A percentile compares a stretch with the other conserved stretches of the same genome.
Evolutionary conservation across 2,329 filamentous ascomycete species (phyloP).

Genomic region (Neonectria ditissima): DNA sequence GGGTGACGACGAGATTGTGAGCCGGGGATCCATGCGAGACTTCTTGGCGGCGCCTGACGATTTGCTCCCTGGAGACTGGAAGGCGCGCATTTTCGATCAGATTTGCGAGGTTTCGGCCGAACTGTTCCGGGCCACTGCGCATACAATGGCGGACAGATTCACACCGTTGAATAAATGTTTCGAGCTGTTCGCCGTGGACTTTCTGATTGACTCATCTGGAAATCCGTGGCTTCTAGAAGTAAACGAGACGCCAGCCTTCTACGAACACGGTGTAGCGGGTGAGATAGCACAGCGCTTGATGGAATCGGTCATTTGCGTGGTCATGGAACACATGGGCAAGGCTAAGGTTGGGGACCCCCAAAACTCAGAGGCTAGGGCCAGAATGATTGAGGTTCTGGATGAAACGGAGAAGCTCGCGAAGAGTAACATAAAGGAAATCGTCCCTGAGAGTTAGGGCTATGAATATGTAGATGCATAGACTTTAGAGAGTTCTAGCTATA

Average conservation of each 20-base stretch:
- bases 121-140: conserved; percentile 49
- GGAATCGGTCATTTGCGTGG: conserved; percentile 50
- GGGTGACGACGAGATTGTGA: conserved; percentile 49
- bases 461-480: conserved; percentile 46
- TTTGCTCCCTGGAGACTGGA: conserved; percentile 50
- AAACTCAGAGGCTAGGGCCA: background rate
- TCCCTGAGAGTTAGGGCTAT: conserved; percentile 20
- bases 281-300: conserved; percentile 50
- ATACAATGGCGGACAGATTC: conserved; percentile 55
- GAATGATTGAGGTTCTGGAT: conserved; percentile 39
- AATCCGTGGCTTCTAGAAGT: conserved; percentile 52
- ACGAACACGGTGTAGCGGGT: conserved; percentile 50
- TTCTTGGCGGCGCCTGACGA: conserved; percentile 48
- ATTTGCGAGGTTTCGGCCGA: conserved; percentile 50
- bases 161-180: conserved; percentile 52
- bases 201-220: conserved; percentile 49
- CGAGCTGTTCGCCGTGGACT: conserved; percentile 53
- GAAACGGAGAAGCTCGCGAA: conserved; percentile 36
- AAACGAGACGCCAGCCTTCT: conserved; percentile 55
- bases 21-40: conserved; percentile 50
- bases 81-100: conserved; percentile 49
- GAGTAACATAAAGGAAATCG: conserved; percentile 41
- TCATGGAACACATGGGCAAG: conserved; percentile 51
- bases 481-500: background rate
- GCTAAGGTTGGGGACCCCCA: conserved; percentile 1